Conservation (phyloP, 352 stramenopile genomes). For the Globisporangium spinosum region DNA sequence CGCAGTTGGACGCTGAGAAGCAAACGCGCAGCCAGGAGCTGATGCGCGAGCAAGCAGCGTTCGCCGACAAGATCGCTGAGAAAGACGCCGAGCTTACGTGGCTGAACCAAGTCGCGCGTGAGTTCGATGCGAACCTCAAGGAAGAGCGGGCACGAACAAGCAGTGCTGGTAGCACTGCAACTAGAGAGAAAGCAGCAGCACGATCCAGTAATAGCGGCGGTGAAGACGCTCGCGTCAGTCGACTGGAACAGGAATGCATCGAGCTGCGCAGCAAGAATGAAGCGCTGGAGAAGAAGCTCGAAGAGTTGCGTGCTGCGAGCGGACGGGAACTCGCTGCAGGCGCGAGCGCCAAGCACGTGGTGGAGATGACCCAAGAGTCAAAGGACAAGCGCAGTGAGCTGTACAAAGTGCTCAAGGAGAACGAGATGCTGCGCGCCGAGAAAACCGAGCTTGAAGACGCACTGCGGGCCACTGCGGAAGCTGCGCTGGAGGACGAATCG, state of each 20-base stretch:
- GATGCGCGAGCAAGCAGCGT: not conserved
- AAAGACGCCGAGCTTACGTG: constrained; percentile 30
- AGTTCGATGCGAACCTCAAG: not conserved
- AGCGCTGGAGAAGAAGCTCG: constrained; percentile 31
- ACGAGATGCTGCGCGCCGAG: constrained; percentile 53
- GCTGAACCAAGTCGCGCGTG: constrained; percentile 20
- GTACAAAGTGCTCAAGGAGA: constrained; percentile 62
- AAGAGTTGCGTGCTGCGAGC: constrained; percentile 29
- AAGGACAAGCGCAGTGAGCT: constrained; percentile 57
- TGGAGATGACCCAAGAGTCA: constrained; percentile 34
- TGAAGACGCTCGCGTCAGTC: not conserved
- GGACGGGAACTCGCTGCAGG: constrained; percentile 5
- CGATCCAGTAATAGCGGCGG: not conserved
- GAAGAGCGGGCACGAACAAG: not conserved
- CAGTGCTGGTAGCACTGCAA: not conserved
- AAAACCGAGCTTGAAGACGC: constrained; percentile 32
- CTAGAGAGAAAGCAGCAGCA: not conserved
- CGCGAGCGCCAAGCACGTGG: constrained; percentile 31
- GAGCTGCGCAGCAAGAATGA: constrained; percentile 38
- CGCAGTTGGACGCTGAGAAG: constrained; percentile 29
- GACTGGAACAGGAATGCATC: constrained; percentile 1
- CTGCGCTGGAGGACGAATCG: constrained; percentile 43
- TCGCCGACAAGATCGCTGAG: constrained; percentile 5
- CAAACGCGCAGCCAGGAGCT: constrained; percentile 14
- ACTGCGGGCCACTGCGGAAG: constrained; percentile 32